These are phyloP conservation scores for Nemania serpens DNA, from an alignment of 2,329 filamentous ascomycete genomes.

Conservation along the genomic window DNA sequence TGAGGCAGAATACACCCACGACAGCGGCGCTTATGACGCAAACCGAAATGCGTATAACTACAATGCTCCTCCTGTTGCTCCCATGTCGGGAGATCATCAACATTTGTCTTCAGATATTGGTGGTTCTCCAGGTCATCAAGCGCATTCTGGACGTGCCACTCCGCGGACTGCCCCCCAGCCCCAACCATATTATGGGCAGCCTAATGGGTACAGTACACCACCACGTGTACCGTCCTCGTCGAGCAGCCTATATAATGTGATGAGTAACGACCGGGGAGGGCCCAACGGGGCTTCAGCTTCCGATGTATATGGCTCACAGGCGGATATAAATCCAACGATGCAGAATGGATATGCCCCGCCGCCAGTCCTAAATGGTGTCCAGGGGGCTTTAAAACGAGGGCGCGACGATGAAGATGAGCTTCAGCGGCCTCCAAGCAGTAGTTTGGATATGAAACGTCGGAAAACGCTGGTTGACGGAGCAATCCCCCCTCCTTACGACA, in stretches of 20 bases:
- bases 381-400: slow-evolving; percentile 50
- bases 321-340: slow-evolving; percentile 61
- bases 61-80: slow-evolving; percentile 67
- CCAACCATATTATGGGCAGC: slow-evolving; percentile 73
- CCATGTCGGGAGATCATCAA: slow-evolving; percentile 71
- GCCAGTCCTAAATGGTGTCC: slow-evolving; percentile 67
- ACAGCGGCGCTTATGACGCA: slow-evolving; percentile 73
- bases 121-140: slow-evolving; percentile 78
- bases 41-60: slow-evolving; percentile 80
- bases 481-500: slow-evolving; percentile 57
- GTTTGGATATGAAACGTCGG: slow-evolving; percentile 74
- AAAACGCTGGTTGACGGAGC: slow-evolving; percentile 73
- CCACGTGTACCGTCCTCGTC: slow-evolving; percentile 71
- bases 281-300: slow-evolving; percentile 67
- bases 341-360: slow-evolving; percentile 68
- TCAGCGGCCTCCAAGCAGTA: slow-evolving; percentile 65
- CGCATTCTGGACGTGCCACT: slow-evolving; percentile 81
- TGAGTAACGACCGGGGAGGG: slow-evolving; percentile 75
- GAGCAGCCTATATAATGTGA: slow-evolving; percentile 86
- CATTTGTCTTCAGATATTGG: slow-evolving; percentile 84
- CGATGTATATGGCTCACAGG: slow-evolving; percentile 72
- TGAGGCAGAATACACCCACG: slow-evolving; percentile 85
- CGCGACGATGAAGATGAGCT: slow-evolving; percentile 64
- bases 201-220: slow-evolving; percentile 75
- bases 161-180: slow-evolving; percentile 76